phyloP scores from a whole-genome alignment of 768 basidiomycete species.

The Plicaturopsis crispa region DNA sequence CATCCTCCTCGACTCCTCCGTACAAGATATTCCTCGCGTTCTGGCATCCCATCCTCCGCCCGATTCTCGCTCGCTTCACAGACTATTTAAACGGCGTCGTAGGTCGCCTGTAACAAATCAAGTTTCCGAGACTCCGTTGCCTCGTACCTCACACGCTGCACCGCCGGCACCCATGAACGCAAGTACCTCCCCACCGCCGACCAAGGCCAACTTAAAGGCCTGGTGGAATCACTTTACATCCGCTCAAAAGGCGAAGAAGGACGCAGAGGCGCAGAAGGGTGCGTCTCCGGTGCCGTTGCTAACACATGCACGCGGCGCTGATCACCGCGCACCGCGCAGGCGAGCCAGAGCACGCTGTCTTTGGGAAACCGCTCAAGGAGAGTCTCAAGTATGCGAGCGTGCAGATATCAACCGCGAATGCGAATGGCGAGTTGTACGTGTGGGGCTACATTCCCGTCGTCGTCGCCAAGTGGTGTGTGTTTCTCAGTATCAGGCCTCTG shows the following conservation, averaged over 20 bases:
- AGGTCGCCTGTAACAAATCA: too few species aligned
- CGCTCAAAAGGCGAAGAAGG: constrained; percentile 54
- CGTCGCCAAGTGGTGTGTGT: constrained; percentile 87
- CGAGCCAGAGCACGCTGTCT: constrained; percentile 51
- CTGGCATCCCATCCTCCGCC: too few species aligned
- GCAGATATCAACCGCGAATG: constrained; percentile 85
- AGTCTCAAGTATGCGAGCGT: constrained; percentile 84
- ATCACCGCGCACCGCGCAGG: constrained; percentile 13
- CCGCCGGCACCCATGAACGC: too few species aligned
- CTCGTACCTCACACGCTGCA: too few species aligned
- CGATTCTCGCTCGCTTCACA: too few species aligned
- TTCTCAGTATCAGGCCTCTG: constrained; percentile 5
- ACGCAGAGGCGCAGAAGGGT: constrained; percentile 38
- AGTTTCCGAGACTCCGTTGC: too few species aligned
- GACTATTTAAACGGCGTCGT: too few species aligned
- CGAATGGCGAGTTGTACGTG: constrained; percentile 76
- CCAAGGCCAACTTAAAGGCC: constrained; percentile 58
- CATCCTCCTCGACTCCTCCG: too few species aligned
- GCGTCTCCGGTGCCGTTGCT: constrained; percentile 2
- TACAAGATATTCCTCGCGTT: too few species aligned
- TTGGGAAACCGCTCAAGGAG: constrained; percentile 79
- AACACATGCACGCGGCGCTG: constrained; percentile 1
- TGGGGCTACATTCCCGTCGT: constrained; percentile 97
- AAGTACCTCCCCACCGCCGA: too few species aligned
- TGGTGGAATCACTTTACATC: constrained; percentile 81